Evolutionary conservation across 352 stramenopile species (phyloP).

Genomic region (Globisporangium rhizosaccharum): DNA sequence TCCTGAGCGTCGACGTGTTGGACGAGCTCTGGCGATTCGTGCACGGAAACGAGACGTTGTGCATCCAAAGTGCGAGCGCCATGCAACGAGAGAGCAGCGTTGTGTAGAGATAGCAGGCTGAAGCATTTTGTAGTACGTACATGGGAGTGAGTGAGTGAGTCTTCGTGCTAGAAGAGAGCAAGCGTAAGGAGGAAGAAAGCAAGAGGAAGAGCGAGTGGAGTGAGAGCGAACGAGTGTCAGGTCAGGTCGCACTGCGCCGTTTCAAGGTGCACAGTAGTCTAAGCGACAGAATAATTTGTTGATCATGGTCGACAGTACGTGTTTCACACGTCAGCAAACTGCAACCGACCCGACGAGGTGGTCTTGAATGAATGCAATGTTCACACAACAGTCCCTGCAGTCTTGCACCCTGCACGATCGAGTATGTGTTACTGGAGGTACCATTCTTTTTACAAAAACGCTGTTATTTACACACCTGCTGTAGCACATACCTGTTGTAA

Average conservation of each 20-base stretch:
- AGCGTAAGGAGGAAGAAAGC: too few species aligned
- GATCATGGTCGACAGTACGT: too few species aligned
- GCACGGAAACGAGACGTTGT: neutral
- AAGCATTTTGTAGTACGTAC: too few species aligned
- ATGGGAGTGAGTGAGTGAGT: too few species aligned
- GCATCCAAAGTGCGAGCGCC: neutral
- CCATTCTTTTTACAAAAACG: neutral
- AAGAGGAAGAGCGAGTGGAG: neutral
- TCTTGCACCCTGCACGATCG: neutral
- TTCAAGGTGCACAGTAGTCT: neutral
- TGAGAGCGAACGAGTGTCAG: neutral
- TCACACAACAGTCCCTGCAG: constrained; percentile 3
- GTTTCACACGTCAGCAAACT: neutral
- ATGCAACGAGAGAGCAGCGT: too few species aligned
- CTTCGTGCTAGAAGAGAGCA: too few species aligned
- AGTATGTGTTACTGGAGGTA: neutral
- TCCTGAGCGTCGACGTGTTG: too few species aligned
- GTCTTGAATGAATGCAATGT: neutral
- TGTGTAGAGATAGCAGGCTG: neutral
- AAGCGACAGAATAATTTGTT: neutral
- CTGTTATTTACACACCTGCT: neutral
- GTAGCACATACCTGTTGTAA: neutral
- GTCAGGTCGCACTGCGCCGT: neutral
- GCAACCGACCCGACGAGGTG: neutral
- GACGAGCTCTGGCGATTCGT: neutral